phyloP scores from a whole-genome alignment of 148 eudicot species.

The Polygonum maritimum region DNA sequence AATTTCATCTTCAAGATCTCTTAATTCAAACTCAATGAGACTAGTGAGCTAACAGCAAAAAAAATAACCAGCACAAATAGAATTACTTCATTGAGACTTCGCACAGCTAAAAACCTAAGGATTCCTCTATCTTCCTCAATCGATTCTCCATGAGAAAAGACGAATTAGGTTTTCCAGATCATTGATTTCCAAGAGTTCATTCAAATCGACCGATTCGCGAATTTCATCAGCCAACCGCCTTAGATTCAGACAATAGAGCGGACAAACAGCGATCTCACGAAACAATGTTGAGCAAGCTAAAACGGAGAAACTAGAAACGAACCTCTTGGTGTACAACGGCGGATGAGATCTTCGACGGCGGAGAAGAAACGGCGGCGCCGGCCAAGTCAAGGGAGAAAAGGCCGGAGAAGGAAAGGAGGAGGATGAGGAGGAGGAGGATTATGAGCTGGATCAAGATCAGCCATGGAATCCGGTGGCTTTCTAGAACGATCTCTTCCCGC shows the following conservation, averaged over 20 bases:
- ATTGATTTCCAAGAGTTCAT: background rate
- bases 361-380: background rate
- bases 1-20: too few species aligned
- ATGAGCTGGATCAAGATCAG: conserved; percentile 42
- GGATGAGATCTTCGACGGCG: conserved; percentile 9
- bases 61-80: background rate
- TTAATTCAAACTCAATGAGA: too few species aligned
- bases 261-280: background rate
- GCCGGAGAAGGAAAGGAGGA: conserved; percentile 24
- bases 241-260: background rate
- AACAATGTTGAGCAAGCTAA: background rate
- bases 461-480: conserved; percentile 37
- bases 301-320: background rate
- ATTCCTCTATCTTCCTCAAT: background rate
- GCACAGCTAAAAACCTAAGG: background rate
- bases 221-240: background rate
- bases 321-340: background rate
- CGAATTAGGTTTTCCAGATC: background rate
- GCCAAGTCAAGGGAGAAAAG: conserved; percentile 17
- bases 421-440: conserved; percentile 29
- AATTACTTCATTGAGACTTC: background rate
- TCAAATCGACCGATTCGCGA: background rate
- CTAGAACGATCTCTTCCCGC: conserved; percentile 31
- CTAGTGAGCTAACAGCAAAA: too few species aligned
- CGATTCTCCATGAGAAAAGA: background rate